A percentile compares a stretch with the other conserved stretches of the same genome.
phyloP scores from a whole-genome alignment of 2,329 filamentous ascomycete genomes.

The Xylaria sp. region DNA sequence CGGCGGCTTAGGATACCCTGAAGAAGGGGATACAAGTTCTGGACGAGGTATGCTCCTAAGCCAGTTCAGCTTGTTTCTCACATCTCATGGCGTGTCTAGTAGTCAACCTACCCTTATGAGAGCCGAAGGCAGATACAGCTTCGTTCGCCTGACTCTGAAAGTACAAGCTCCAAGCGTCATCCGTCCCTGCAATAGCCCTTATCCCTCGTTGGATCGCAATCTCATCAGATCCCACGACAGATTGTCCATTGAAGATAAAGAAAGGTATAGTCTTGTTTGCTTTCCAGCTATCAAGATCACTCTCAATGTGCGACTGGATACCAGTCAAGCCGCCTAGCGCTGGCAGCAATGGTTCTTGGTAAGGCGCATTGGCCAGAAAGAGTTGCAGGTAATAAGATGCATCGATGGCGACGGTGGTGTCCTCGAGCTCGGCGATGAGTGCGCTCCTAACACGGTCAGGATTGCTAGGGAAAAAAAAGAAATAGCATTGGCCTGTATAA shows the following conservation, averaged over 20 bases:
- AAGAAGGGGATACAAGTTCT: constrained; percentile 79
- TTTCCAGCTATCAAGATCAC: constrained; percentile 78
- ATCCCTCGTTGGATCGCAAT: constrained; percentile 71
- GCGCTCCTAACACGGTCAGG: constrained; percentile 58
- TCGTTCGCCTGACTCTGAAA: constrained; percentile 80
- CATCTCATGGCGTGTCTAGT: neutral
- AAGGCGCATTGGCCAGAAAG: constrained; percentile 75
- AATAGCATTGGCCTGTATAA: constrained; percentile 24
- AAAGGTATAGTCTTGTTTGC: constrained; percentile 77
- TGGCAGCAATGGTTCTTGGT: constrained; percentile 86
- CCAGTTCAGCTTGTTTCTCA: constrained; percentile 30
- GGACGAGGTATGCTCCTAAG: constrained; percentile 74
- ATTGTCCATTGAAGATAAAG: constrained; percentile 92
- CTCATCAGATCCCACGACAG: constrained; percentile 79
- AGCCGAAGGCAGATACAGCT: constrained; percentile 86
- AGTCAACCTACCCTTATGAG: constrained; percentile 70
- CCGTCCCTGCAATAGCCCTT: constrained; percentile 74
- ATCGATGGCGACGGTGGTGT: constrained; percentile 64
- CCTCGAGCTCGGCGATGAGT: constrained; percentile 76
- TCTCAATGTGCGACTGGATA: constrained; percentile 77
- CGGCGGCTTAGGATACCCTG: constrained; percentile 77
- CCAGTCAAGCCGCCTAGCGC: constrained; percentile 90
- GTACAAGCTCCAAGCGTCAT: constrained; percentile 88
- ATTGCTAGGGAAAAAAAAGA: neutral
- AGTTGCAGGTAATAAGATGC: constrained; percentile 88